A percentile compares a stretch with the other conserved stretches of the same genome.
Conservation (phyloP, 169 alveolate genomes). For the Babesia bigemina region DNA sequence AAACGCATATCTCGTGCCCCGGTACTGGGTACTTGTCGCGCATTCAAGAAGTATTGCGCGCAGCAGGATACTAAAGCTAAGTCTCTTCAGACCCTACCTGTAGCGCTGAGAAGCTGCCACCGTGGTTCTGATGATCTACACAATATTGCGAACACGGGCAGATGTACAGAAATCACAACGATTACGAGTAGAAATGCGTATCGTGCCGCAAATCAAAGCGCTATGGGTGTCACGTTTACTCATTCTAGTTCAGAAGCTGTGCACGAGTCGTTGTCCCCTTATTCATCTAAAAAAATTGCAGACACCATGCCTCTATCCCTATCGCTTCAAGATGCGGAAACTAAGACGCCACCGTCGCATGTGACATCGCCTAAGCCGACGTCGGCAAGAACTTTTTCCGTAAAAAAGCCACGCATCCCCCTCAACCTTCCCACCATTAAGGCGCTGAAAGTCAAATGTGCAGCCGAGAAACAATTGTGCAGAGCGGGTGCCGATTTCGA, state of each 20-base stretch:
- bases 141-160: background rate
- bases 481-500: background rate
- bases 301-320: too few species aligned
- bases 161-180: background rate
- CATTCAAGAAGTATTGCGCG: slow-evolving; percentile 3
- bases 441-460: too few species aligned
- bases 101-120: background rate
- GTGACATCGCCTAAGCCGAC: too few species aligned
- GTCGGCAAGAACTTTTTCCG: too few species aligned
- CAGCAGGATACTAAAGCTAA: background rate
- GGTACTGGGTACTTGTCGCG: slow-evolving; percentile 6
- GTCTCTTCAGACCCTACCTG: background rate
- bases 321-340: too few species aligned
- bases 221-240: too few species aligned
- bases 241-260: too few species aligned
- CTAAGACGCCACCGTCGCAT: too few species aligned
- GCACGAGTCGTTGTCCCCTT: too few species aligned
- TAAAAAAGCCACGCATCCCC: too few species aligned
- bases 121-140: background rate
- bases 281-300: too few species aligned
- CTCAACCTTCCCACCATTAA: too few species aligned
- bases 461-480: background rate
- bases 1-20: background rate
- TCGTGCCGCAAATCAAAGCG: background rate
- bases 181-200: background rate